Evolutionary conservation across 768 basidiomycete genomes (phyloP).

Genomic region (Trametes cingulata): DNA sequence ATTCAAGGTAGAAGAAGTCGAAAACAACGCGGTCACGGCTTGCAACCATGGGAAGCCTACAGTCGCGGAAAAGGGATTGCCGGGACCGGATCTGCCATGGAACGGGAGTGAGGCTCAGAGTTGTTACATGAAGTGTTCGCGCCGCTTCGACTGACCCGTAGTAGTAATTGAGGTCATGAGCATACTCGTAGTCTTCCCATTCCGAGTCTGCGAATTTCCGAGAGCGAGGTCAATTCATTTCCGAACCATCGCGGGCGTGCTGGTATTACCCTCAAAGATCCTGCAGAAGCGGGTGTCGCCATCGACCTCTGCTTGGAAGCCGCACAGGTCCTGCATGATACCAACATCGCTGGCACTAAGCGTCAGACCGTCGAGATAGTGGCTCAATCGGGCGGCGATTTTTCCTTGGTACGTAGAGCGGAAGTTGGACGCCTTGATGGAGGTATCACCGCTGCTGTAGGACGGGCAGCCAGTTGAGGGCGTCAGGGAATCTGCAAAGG

Average conservation of each 20-base stretch:
- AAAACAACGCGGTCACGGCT: constrained; percentile 40
- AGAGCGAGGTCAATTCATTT: background rate
- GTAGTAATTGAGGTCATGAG: constrained; percentile 47
- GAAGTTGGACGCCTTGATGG: constrained; percentile 31
- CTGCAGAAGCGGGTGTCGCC: constrained; percentile 45
- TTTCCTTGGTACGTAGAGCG: constrained; percentile 35
- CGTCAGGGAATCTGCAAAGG: constrained; percentile 46
- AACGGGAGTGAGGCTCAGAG: background rate
- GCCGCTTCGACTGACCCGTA: constrained; percentile 37
- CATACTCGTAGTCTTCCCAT: constrained; percentile 48
- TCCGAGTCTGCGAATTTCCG: constrained; percentile 33
- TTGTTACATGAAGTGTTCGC: background rate
- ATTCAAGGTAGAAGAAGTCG: constrained; percentile 34
- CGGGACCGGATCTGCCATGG: constrained; percentile 41
- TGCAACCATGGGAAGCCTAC: constrained; percentile 43
- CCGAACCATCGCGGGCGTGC: too few relatives aligned
- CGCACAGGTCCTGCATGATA: constrained; percentile 47
- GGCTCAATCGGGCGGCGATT: constrained; percentile 40
- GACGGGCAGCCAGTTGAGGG: constrained; percentile 41
- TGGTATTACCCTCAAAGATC: constrained; percentile 36
- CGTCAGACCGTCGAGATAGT: constrained; percentile 37
- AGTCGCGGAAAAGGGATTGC: constrained; percentile 43
- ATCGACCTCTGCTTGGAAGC: constrained; percentile 40
- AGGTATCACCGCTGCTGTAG: constrained; percentile 36
- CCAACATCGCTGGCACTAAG: constrained; percentile 40